Conservation (phyloP, 2,329 filamentous ascomycete species). For the Trichoderma simmonsii region DNA sequence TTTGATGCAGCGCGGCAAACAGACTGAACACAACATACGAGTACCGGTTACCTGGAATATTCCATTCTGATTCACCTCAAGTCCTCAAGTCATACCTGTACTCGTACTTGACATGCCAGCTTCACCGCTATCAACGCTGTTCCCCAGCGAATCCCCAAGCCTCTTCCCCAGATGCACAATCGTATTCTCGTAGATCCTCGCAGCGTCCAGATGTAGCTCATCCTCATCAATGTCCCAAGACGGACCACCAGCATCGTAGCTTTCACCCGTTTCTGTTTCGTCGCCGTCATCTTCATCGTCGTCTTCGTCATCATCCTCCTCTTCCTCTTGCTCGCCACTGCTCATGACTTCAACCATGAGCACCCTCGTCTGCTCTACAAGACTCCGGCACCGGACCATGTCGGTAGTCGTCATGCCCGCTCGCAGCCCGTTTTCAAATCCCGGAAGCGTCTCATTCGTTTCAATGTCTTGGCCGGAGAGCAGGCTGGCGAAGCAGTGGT, state of each 20-base stretch:
- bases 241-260: conserved; percentile 26
- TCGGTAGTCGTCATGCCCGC: conserved; percentile 74
- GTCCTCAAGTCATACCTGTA: background rate
- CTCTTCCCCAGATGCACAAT: conserved; percentile 70
- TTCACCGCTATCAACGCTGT: background rate
- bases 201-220: conserved; percentile 65
- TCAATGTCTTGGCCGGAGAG: conserved; percentile 65
- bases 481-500: conserved; percentile 77
- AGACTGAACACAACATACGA: background rate
- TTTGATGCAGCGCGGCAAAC: background rate
- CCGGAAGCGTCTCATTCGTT: conserved; percentile 63
- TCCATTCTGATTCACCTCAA: background rate
- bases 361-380: conserved; percentile 73
- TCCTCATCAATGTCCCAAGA: conserved; percentile 44
- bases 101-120: background rate
- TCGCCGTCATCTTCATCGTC: conserved; percentile 37
- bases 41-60: background rate
- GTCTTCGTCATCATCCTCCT: conserved; percentile 37
- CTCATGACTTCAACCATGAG: conserved; percentile 67
- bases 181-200: conserved; percentile 75
- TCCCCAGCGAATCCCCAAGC: conserved; percentile 46
- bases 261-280: conserved; percentile 37
- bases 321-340: conserved; percentile 40
- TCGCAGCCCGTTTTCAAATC: conserved; percentile 60
- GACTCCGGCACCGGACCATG: conserved; percentile 80